Evolutionary conservation across 179 eudicot species (phyloP), one percentile per base, ranked within the genome.

Genomic region (Pouteria campechiana): DNA sequence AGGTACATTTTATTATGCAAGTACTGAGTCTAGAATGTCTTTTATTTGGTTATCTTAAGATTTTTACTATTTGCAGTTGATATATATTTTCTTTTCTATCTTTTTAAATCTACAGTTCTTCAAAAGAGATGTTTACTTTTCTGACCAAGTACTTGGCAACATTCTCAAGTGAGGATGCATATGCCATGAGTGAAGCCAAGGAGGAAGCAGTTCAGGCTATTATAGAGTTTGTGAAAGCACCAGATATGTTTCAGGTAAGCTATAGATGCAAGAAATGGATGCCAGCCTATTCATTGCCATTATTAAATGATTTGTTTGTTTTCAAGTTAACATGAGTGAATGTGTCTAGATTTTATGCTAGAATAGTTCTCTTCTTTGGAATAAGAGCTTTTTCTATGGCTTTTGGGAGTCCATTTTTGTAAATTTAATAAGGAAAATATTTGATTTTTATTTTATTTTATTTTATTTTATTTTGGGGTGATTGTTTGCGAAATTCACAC

Each of bases 181-280:
- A 41, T 47, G 55, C 57, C 12, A 31, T 81, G 72, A 50, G 46
- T 57, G 93, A 90, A 65, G 85, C 87, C 5, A 86, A 79, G 69
- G 98, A 74, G 44, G 84, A 76, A 59, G 96, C 98, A 37, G 77
- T 68, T 21, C 70, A 60, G 31, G 67, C 90, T 36, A 59, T 82
- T 21, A 25, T 82, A 40, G 96, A 82, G 48, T 90, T 90, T 63
- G 75, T 87, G 24, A 90, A 82, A 64, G 66, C 94, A n/a, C 77
- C 98, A 50, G 96, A 90, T 58, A 77, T 87, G 84, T 86, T 90
- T 65, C 94, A 86, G 94, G 98, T 90, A 86, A n/a, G n/a, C n/a
- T n/a, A n/a, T n/a, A n/a, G n/a, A n/a, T n/a, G n/a, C n/a, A n/a
- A n/a, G n/a, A n/a, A n/a, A n/a, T n/a, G n/a, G n/a, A n/a, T n/a